Evolutionary conservation across 1,284 basidiomycete genomes (phyloP), one percentile per base, ranked within the genome.

Genomic region (Cutaneotrichosporon sp.): DNA sequence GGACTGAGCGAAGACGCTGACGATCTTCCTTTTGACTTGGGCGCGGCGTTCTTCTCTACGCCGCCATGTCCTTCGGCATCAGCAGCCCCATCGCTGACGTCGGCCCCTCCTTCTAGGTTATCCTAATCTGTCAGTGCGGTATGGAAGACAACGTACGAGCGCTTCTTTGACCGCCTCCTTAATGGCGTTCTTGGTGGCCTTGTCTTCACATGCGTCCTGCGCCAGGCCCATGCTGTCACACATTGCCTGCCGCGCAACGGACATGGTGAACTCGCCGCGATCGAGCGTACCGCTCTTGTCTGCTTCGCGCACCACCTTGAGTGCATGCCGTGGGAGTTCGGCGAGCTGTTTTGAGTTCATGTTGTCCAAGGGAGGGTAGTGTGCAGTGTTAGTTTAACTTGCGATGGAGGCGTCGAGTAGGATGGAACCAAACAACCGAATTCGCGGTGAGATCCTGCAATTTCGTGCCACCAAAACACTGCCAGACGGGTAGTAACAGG

Each of bases 131-230:
- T 49, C 18, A 48, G 45, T 47, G 8, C 26, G n/a, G 15, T n/a
- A 17, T 34, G 5, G 4, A 49, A 12, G 9, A 22, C 17, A 38
- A 64, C 69, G 37, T 49, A 74, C 72, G 23, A 73, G 42, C 34
- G 63, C 65, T 8, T 48, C 54, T 57, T 71, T 65, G 55, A 78
- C 66, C 52, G 74, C 59, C 54, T 70, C 46, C 67, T 77, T 66
- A 61, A 76, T 60, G 54, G 69, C 46, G 54, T 64, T 53, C 67
- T 73, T 69, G 63, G 65, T 54, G 34, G 60, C 46, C 18, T 46
- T 45, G 4, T 43, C 56, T 1, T 46, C 58, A 18, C 63, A 63
- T 45, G 67, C 61, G 17, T 56, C 60, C 13, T 49, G 40, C 13
- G 53, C 49, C 21, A 72, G 51, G 4, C 64, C 62, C 61, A 72